Percentiles rank a stretch among this genome's conserved stretches.
Conservation (phyloP, 1,284 basidiomycete genomes). For the Ganoderma lucidum region DNA sequence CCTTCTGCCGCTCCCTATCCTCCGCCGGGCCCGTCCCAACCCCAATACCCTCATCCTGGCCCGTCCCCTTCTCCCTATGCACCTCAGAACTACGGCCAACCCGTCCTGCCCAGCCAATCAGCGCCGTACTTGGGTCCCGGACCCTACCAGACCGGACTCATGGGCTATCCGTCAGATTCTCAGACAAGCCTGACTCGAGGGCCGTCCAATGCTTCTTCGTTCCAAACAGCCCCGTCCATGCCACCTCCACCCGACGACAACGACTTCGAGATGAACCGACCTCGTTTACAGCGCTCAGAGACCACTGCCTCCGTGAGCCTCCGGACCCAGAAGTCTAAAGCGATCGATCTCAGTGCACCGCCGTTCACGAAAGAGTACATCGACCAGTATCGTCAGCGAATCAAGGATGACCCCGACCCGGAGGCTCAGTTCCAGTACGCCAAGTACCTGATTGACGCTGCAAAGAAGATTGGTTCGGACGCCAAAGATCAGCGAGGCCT, state of each 20-base stretch:
- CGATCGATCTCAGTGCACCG: slow-evolving; percentile 86
- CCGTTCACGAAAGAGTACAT: slow-evolving; percentile 97
- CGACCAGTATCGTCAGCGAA: slow-evolving; percentile 95
- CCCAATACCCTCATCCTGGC: slow-evolving; percentile 29
- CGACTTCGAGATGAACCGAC: slow-evolving; percentile 63
- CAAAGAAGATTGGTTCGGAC: slow-evolving; percentile 84
- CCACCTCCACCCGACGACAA: slow-evolving; percentile 40
- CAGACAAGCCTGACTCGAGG: slow-evolving; percentile 29
- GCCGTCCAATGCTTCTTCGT: slow-evolving; percentile 27
- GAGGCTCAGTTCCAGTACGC: slow-evolving; percentile 99
- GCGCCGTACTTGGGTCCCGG: slow-evolving; percentile 34
- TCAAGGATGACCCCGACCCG: slow-evolving; percentile 97
- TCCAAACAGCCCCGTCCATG: slow-evolving; percentile 41
- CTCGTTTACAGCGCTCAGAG: slow-evolving; percentile 61
- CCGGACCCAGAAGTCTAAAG: slow-evolving; percentile 78
- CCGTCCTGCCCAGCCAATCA: slow-evolving; percentile 32
- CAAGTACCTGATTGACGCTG: slow-evolving; percentile 99
- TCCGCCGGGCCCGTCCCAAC: slow-evolving; percentile 25
- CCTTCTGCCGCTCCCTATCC: slow-evolving; percentile 30
- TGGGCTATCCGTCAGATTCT: slow-evolving; percentile 31
- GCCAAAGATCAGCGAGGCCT: slow-evolving; percentile 82
- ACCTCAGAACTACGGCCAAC: slow-evolving; percentile 24
- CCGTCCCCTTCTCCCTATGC: slow-evolving; percentile 27
- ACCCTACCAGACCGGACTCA: slow-evolving; percentile 34
- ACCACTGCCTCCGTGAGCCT: slow-evolving; percentile 65